Base-by-base conservation (phyloP, 495 filamentous ascomycete species). In the Geoglossum glabrum region DNA sequence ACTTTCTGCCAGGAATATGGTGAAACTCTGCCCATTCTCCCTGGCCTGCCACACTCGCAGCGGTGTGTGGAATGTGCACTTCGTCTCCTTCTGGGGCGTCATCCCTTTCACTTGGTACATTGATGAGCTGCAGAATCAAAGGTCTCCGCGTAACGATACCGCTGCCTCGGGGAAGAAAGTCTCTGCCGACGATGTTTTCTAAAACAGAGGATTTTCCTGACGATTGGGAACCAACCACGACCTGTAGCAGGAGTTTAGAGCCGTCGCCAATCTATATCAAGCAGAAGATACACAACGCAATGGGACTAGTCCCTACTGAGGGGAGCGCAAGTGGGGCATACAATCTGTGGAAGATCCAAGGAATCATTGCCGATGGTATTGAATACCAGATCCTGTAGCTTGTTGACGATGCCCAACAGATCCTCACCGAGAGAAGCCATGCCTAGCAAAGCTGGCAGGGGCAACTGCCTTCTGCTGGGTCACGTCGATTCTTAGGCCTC, bases 341-440 rank as follows among this genome's bases (percentile, higher is more conserved):
- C 92, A 74, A 99, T 99, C 70, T 99, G 92, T 56, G 92, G 92
- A 43, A 99, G 71, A 71, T 99, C 92, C 57, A 99, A 79, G 36
- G 90, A 96, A 68, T 99, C 92, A 72, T 92, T 95, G 67, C 92
- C 93, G 67, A 98, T 98, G 55, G 93, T 98, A 73, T 98, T 97
- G 74, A 98, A 97, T 59, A 98, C 92, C 65, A 99, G 71, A 71
- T 99, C 92, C 66, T 98, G 93, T 60, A 98, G 77, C 73, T 90
- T 90, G 73, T 98, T 97, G 68, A 97, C 92, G 54, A 85, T 90
- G 57, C 79, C 78, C 66, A 98, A 77, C 67, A 98, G 73, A 68
- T 96, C 88, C 65, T 98, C 92, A 64, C 92, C 92, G 56, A 95
- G 79, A 59, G 79, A 73, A 34, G 81, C 77, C 81, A 85, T 85